These are phyloP conservation scores for Cadophora gregata DNA, from an alignment of 2,329 filamentous ascomycete genomes.

Conservation along the genomic window DNA sequence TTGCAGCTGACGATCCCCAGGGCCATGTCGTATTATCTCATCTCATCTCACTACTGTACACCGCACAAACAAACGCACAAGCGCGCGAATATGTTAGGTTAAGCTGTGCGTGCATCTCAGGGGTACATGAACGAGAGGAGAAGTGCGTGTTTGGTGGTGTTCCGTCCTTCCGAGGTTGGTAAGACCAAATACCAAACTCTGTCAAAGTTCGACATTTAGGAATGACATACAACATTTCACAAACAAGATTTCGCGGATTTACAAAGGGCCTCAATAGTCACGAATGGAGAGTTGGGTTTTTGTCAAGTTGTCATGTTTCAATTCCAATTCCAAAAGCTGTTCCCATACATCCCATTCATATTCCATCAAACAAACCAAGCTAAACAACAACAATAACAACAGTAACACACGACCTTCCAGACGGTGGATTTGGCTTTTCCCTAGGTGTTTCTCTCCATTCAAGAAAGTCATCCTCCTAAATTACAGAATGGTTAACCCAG, in stretches of 20 bases:
- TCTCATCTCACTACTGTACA: not conserved
- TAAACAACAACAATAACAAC: slow-evolving; percentile 11
- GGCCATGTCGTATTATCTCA: not conserved
- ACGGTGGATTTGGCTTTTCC: not conserved
- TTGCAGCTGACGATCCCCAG: not conserved
- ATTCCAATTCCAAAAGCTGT: not conserved
- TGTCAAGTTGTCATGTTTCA: not conserved
- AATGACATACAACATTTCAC: no score
- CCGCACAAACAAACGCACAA: not conserved
- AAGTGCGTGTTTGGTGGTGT: not conserved
- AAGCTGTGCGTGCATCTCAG: not conserved
- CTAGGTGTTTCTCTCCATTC: slow-evolving; percentile 18
- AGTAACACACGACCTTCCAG: slow-evolving; percentile 11
- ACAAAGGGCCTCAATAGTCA: no score
- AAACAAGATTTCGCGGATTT: no score
- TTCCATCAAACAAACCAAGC: slow-evolving; percentile 14
- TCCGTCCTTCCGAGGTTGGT: not conserved
- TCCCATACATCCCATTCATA: slow-evolving; percentile 25
- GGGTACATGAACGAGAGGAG: not conserved
- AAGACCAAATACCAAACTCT: no score
- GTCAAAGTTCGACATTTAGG: no score
- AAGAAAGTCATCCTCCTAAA: slow-evolving; percentile 30
- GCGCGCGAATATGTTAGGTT: not conserved
- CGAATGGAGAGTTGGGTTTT: not conserved
- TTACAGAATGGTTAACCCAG: slow-evolving; percentile 35